These are phyloP conservation scores for Brassica carinata DNA, from an alignment of 345 rosid genomes.

Conservation along the genomic window DNA sequence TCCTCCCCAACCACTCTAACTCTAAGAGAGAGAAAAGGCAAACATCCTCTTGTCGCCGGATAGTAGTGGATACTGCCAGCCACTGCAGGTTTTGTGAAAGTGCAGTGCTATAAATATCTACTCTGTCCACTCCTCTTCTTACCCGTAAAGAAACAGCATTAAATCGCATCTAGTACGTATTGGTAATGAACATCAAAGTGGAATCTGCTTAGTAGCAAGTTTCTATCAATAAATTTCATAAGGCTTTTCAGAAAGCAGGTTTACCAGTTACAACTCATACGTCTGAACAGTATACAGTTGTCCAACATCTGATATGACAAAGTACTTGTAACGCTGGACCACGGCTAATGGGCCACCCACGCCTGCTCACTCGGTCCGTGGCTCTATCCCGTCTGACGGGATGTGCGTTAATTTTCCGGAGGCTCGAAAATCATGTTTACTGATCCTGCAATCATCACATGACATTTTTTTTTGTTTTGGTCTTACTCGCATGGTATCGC, in stretches of 20 bases:
- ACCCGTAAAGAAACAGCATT: conserved; percentile 49
- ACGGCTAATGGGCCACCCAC: too few species aligned
- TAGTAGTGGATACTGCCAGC: too few species aligned
- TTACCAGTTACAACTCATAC: not conserved
- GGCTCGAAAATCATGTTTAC: too few species aligned
- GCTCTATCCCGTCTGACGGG: too few species aligned
- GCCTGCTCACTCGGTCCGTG: too few species aligned
- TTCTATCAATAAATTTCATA: too few species aligned
- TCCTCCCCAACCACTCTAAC: conserved; percentile 85
- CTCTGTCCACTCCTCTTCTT: conserved; percentile 83
- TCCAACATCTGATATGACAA: not conserved
- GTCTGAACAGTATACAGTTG: conserved; percentile 2
- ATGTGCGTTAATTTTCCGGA: too few species aligned
- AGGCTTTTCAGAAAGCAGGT: not conserved
- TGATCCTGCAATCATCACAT: too few species aligned
- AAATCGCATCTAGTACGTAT: not conserved
- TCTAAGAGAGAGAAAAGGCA: conserved; percentile 76
- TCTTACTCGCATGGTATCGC: too few species aligned
- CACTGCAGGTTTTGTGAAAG: conserved; percentile 74
- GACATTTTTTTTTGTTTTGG: too few species aligned
- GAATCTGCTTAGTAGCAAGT: not conserved
- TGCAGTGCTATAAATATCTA: conserved; percentile 77
- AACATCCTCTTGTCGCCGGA: conserved; percentile 57
- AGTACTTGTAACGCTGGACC: too few species aligned
- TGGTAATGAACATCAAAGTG: not conserved